Evolutionary conservation across 352 stramenopile genomes (phyloP), one percentile per base, ranked within the genome.

Genomic region (Globisporangium alternatum): DNA sequence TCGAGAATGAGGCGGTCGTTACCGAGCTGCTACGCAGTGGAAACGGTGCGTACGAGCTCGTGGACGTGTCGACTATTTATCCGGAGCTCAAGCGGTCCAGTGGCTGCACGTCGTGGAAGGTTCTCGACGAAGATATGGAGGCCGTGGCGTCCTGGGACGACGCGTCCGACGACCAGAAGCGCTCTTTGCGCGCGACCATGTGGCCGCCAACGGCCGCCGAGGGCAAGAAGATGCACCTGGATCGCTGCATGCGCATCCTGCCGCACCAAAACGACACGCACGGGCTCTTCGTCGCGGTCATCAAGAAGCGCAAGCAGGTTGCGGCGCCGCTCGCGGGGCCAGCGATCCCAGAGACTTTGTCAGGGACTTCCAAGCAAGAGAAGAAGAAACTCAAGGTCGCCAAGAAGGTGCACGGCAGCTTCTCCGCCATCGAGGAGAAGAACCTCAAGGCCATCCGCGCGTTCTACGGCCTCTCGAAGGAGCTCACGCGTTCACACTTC

Each of bases 231-330:
- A 75, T 96, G 59, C 76, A 93, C 39, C 68, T 99, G 21, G 80
- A 98, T 39, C 79, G 88, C 6, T 99, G 97, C 73, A 80, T 97
- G 58, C 91, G 97, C 3, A 65, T 99, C 28, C 78, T 99, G 15
- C 98, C 98, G 21, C 97, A 99, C 63, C 93, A 99, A 63, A 96
- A 99, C 61, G 90, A 99, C 72, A 98, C 97, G 0, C 96, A 98
- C 56, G 98, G 97, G 0, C 98, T 99, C 64, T 99, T 99, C 71
- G 66, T 99, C n/a, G 92, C 91, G 17, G 79, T 99, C 13, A 86
- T 99, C 31, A 97, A 96, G 64, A 92, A 91, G 61, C 54, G 76
- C 56, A 67, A 69, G 59, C 74, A 72, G 21, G 12, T 59, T 4
- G 44, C 30, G 0, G 52, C 68, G 15, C 54, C 60, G 25, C 69